These are phyloP conservation scores for Begonia fuchsioides DNA, from an alignment of 306 rosid species.

Conservation along the genomic window DNA sequence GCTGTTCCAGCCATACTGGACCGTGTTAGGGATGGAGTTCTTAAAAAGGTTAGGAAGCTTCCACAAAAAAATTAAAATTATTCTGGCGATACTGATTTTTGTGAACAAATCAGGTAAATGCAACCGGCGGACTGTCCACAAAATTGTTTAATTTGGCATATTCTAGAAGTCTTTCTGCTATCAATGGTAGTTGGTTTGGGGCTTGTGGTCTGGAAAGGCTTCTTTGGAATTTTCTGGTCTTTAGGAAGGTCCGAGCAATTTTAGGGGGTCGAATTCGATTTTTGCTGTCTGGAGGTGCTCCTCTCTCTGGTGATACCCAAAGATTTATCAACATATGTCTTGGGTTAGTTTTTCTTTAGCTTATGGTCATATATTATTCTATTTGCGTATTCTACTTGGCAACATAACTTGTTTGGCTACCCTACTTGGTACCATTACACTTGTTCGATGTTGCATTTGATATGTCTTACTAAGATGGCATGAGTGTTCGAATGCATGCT, in stretches of 20 bases:
- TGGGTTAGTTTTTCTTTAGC: slow-evolving; percentile 33
- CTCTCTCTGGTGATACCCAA: slow-evolving; percentile 83
- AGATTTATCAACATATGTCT: slow-evolving; percentile 97
- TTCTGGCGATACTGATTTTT: too few species aligned
- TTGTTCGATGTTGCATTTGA: too few species aligned
- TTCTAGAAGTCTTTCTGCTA: slow-evolving; percentile 66
- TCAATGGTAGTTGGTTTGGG: slow-evolving; percentile 93
- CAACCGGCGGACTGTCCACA: slow-evolving; percentile 67
- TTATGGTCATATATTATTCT: background rate
- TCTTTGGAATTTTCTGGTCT: slow-evolving; percentile 70
- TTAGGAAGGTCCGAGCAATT: slow-evolving; percentile 73
- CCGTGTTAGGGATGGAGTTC: slow-evolving; percentile 91
- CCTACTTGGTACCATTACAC: too few species aligned
- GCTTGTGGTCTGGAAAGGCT: slow-evolving; percentile 81
- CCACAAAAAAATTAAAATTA: background rate
- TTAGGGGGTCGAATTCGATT: slow-evolving; percentile 82
- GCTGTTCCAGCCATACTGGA: slow-evolving; percentile 97
- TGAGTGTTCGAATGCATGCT: too few species aligned
- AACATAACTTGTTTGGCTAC: too few species aligned
- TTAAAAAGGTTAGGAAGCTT: slow-evolving; percentile 52
- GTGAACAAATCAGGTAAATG: slow-evolving; percentile 7
- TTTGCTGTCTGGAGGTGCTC: slow-evolving; percentile 93
- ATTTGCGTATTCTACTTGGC: too few species aligned
- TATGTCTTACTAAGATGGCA: too few species aligned
- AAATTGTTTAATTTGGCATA: slow-evolving; percentile 79